A percentile compares a stretch with the other conserved stretches of the same genome.
These are phyloP conservation scores for Fraxinus floribunda DNA, from an alignment of 305 asterid species.

Conservation along the genomic window DNA sequence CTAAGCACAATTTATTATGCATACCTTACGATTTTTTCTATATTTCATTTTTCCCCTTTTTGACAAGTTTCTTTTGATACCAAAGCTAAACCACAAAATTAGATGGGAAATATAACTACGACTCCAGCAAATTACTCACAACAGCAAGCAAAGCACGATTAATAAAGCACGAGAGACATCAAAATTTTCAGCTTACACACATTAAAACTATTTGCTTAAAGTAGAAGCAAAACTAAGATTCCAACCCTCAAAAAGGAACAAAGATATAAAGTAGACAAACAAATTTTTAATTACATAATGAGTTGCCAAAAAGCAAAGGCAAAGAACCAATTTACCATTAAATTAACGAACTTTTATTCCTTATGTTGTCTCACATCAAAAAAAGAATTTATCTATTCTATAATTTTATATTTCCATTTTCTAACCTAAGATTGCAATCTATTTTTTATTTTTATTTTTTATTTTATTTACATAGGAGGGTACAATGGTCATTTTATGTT, in stretches of 20 bases:
- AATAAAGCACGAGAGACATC: slow-evolving; percentile 27
- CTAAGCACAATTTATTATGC: slow-evolving; percentile 35
- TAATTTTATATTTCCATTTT: slow-evolving; percentile 9
- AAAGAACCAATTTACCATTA: slow-evolving; percentile 14
- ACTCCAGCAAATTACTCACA: slow-evolving; percentile 28
- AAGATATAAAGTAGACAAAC: slow-evolving; percentile 26
- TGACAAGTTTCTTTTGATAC: slow-evolving; percentile 19
- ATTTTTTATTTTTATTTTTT: too few species aligned
- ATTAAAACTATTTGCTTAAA: slow-evolving; percentile 49
- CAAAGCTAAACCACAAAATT: slow-evolving; percentile 25
- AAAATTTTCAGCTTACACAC: slow-evolving; percentile 21
- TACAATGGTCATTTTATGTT: too few species aligned
- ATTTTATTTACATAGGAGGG: too few species aligned
- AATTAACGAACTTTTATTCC: slow-evolving; percentile 24
- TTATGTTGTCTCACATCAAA: slow-evolving; percentile 21
- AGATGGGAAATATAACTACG: slow-evolving; percentile 17
- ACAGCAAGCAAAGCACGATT: slow-evolving; percentile 26
- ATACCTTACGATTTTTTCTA: slow-evolving; percentile 22
- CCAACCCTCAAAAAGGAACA: slow-evolving; percentile 42
- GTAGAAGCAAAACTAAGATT: slow-evolving; percentile 58
- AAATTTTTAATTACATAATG: slow-evolving; percentile 16
- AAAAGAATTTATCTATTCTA: slow-evolving; percentile 14
- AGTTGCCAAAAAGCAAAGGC: slow-evolving; percentile 23
- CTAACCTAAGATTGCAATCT: too few species aligned
- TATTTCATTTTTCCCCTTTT: background rate